Base-by-base conservation (phyloP, 2,329 filamentous ascomycete species). In the Sporothrix curviconia region DNA sequence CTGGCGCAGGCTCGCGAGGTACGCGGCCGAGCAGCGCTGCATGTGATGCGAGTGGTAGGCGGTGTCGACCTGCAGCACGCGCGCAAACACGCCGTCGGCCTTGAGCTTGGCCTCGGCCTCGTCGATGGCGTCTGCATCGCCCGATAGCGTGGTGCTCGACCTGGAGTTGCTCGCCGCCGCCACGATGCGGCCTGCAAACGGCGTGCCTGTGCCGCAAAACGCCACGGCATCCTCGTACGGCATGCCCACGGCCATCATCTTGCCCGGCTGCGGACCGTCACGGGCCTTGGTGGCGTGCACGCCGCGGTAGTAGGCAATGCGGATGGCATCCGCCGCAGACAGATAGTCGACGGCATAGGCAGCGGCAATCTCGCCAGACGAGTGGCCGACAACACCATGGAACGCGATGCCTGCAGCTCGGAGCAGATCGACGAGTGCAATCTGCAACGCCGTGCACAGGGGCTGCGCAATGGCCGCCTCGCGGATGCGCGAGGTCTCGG, bases 21-120 rank as follows among this genome's bases (percentile, higher is more conserved):
- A 77, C 50, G 67, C 59, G 1, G 37, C 60, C 0, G 71, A 69
- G 1, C 73, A 64, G 22, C 25, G 57, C 1, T 63, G 50, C 77
- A 80, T 80, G 61, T 79, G 77, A 1, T 69, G 69, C 0, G 77
- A 79, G 64, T 80, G 77, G 52, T 79, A 80, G 0, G 76, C 77
- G 0, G 70, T 76, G 44, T 78, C 74, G 0, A 79, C 71, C 1
- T 63, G 61, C 7, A 80, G 65, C 0, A 68, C 11, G 2, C 72
- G 65, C 0, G 69, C 67, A 50, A 75, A 74, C 50, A 64, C 71
- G 1, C 64, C 57, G 14, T 61, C 56, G 11, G 44, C 54, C 2
- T 49, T 54, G 5, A 72, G 60, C 7, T 64, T 34, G 0, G 62
- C 47, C 9, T 60, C 53, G 3, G 67, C 62, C 19, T 64, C 59